phyloP scores from a whole-genome alignment of 202 grass and related monocot species.

The Musa balbisiana region DNA sequence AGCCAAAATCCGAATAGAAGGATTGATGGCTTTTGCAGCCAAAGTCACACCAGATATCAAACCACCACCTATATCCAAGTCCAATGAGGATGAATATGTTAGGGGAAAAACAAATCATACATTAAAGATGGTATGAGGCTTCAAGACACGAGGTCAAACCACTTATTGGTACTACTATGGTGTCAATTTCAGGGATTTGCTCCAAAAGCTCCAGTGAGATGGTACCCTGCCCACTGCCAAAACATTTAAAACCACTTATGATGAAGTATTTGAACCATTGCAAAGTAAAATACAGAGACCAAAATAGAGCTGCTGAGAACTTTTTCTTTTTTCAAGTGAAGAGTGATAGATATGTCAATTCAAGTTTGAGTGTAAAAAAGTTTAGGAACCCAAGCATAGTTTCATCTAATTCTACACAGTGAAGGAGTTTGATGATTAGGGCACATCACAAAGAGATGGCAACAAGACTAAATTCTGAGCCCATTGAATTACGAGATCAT shows the following conservation, averaged over 20 bases:
- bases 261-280: not conserved
- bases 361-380: not conserved
- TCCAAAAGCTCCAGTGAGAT: slow-evolving; percentile 78
- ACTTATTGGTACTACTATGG: slow-evolving; percentile 85
- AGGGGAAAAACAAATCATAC: not conserved
- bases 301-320: too few relatives aligned
- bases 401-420: too few relatives aligned
- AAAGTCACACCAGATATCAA: slow-evolving; percentile 80
- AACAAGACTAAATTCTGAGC: too few relatives aligned
- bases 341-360: not conserved
- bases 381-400: not conserved
- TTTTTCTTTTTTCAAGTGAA: not conserved
- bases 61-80: slow-evolving; percentile 51
- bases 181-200: slow-evolving; percentile 57
- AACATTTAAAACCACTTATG: not conserved
- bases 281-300: not conserved
- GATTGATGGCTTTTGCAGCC: slow-evolving; percentile 87
- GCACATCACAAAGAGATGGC: too few relatives aligned
- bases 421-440: too few relatives aligned
- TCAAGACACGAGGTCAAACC: slow-evolving; percentile 37
- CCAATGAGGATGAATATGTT: not conserved
- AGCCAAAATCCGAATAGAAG: slow-evolving; percentile 67
- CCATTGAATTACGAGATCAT: too few relatives aligned
- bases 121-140: not conserved
- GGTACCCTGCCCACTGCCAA: slow-evolving; percentile 85